A percentile compares a stretch with the other conserved stretches of the same genome.
These are phyloP conservation scores for Beauveria scarabaeidicola DNA, from an alignment of 2,329 filamentous ascomycete genomes.

Conservation along the genomic window DNA sequence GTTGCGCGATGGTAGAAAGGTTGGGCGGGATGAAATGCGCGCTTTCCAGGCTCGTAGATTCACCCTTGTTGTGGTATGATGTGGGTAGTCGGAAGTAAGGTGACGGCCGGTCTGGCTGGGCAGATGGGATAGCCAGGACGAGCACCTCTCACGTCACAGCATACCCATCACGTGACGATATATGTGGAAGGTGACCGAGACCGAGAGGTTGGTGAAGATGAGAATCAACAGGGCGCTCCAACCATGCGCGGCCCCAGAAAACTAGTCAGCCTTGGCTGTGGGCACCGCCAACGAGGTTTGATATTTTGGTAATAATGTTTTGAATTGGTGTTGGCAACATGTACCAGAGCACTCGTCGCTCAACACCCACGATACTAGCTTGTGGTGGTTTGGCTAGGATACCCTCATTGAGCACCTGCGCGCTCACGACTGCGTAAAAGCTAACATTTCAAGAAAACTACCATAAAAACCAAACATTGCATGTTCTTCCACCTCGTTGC, in stretches of 20 bases:
- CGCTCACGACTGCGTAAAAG: neutral
- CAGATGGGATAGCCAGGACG: constrained; percentile 2
- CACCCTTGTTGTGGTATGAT: constrained; percentile 10
- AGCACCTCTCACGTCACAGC: constrained; percentile 13
- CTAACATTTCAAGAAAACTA: neutral
- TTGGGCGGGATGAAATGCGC: constrained; percentile 11
- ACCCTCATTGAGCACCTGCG: neutral
- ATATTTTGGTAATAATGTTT: neutral
- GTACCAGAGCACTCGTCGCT: neutral
- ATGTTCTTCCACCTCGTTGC: neutral
- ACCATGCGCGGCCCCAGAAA: neutral
- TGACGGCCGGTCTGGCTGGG: constrained; percentile 10
- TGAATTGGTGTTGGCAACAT: neutral
- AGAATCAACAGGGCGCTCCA: constrained; percentile 2
- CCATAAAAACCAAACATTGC: neutral
- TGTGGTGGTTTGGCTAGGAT: constrained; percentile 1
- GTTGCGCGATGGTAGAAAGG: constrained; percentile 8
- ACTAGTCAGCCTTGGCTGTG: neutral
- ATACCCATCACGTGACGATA: constrained; percentile 12
- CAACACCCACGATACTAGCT: neutral
- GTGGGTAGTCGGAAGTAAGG: constrained; percentile 9
- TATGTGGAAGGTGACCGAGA: constrained; percentile 8
- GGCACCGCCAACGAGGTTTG: neutral
- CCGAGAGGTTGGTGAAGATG: constrained; percentile 8
- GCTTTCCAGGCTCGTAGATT: constrained; percentile 2